phyloP scores from a whole-genome alignment of 140 eudicot genomes.

The Stevia rebaudiana region DNA sequence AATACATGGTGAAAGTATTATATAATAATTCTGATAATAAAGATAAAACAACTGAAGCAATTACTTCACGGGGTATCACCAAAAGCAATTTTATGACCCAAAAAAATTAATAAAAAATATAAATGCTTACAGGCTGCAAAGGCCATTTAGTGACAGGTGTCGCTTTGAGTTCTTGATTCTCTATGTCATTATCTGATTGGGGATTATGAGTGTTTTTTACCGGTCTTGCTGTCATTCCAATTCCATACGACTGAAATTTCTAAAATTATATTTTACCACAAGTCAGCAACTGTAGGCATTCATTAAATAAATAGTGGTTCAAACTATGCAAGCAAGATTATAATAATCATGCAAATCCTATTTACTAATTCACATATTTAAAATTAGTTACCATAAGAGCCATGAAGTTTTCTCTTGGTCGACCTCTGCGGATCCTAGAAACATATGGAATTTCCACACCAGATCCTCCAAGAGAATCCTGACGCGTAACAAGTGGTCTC shows the following conservation, averaged over 20 bases:
- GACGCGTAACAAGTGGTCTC: conserved; percentile 60
- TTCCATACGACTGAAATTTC: conserved; percentile 55
- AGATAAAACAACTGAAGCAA: not conserved
- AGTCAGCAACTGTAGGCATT: conserved; percentile 6
- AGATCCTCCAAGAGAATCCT: conserved; percentile 92
- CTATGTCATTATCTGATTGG: conserved; percentile 34
- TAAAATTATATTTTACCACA: conserved; percentile 21
- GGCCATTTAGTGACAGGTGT: conserved; percentile 29
- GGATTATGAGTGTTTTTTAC: conserved; percentile 35
- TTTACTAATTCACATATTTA: not conserved
- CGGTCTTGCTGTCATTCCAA: conserved; percentile 32
- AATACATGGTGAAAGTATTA: no score
- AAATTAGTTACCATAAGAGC: conserved; percentile 85
- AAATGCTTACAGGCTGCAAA: conserved; percentile 61
- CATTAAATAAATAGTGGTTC: not conserved
- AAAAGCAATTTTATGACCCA: conserved; percentile 7
- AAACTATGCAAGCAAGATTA: not conserved
- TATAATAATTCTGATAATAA: no score
- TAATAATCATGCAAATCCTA: conserved; percentile 1
- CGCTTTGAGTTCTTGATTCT: conserved; percentile 29
- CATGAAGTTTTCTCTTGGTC: conserved; percentile 78
- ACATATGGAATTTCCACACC: conserved; percentile 88
- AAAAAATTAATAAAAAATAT: conserved; percentile 2
- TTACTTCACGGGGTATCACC: not conserved
- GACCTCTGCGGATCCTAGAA: conserved; percentile 80